These are phyloP conservation scores for Saprolegnia parasitica DNA, from an alignment of 352 stramenopile species.

Conservation along the genomic window DNA sequence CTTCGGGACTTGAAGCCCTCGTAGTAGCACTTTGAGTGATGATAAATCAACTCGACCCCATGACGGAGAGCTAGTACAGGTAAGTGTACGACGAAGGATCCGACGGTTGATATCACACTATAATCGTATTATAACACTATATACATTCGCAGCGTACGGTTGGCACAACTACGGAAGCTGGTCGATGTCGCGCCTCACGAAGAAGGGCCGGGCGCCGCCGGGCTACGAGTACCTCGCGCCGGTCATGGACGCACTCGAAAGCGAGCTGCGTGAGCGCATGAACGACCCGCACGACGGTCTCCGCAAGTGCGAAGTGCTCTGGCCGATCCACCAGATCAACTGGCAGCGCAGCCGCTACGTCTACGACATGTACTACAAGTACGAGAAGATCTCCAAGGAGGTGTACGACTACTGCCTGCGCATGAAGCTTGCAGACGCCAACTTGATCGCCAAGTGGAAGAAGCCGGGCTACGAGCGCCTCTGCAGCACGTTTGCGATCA, in stretches of 20 bases:
- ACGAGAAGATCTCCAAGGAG: slow-evolving; percentile 91
- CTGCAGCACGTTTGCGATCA: slow-evolving; percentile 98
- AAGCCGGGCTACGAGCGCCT: slow-evolving; percentile 98
- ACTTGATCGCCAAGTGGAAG: slow-evolving; percentile 99
- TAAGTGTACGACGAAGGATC: no score
- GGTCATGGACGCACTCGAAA: slow-evolving; percentile 94
- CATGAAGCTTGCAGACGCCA: slow-evolving; percentile 93
- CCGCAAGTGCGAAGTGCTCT: slow-evolving; percentile 96
- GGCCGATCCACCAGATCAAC: slow-evolving; percentile 99
- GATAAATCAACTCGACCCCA: no score
- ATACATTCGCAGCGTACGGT: not conserved
- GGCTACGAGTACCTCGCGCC: slow-evolving; percentile 95
- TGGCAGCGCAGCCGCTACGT: slow-evolving; percentile 98
- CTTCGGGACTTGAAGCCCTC: no score
- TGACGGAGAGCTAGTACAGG: no score
- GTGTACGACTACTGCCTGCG: slow-evolving; percentile 98
- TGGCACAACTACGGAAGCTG: not conserved
- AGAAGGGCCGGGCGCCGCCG: slow-evolving; percentile 70
- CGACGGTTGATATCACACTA: no score
- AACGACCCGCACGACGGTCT: slow-evolving; percentile 97
- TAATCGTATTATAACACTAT: slow-evolving; percentile 9
- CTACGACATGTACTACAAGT: slow-evolving; percentile 99
- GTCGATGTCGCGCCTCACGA: slow-evolving; percentile 85
- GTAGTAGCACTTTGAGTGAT: no score
- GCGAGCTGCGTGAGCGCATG: slow-evolving; percentile 96